Evolutionary conservation across 768 basidiomycete species (phyloP), one percentile per base, ranked within the genome.

Genomic region (Leccinellum rugosiceps): DNA sequence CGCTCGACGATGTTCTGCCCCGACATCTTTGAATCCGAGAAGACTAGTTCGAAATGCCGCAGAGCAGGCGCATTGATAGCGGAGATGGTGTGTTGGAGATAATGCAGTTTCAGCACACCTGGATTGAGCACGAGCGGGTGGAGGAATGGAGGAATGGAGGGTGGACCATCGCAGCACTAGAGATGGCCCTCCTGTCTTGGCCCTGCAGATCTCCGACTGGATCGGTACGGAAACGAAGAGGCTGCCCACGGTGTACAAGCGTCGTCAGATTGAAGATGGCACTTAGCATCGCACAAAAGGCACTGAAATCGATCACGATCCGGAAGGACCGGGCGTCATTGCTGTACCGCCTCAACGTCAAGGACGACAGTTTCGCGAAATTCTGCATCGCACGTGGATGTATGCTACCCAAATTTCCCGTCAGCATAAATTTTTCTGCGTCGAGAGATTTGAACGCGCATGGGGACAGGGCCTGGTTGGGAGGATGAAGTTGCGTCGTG

Each of bases 11-110:
- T 38, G 25, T 53, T 70, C 47, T 68, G 70, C 5, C 70, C 71
- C 5, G 63, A 64, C 1, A 65, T 51, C 31, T 60, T 66, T 3
- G 66, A 68, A 45, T 72, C 70, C 9, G 70, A 68, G 23, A 72
- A 71, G 35, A 71, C 60, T 9, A 71, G 71, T 32, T 71, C 70
- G 28, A 71, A 71, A 21, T 70, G 70, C 44, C 66, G 68, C 9
- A 71, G 61, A 13, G 59, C 62, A 3, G 70, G 69, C 0, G 68
- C 70, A 9, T 62, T 63, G 19, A 71, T 63, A 30, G 66, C 63
- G 4, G 70, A 63, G 21, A 71, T 56, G n/a, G 67, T 66, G 23
- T 71, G 63, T 51, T 70, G 69, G 55, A 72, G 56, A 53, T 66
- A 72, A 23, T 66, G 68, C 9, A 68, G 68, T 35, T 72, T 72